A percentile compares a stretch with the other conserved stretches of the same genome.
phyloP scores from a whole-genome alignment of 164 flowering plant species.

The Piper longum region DNA sequence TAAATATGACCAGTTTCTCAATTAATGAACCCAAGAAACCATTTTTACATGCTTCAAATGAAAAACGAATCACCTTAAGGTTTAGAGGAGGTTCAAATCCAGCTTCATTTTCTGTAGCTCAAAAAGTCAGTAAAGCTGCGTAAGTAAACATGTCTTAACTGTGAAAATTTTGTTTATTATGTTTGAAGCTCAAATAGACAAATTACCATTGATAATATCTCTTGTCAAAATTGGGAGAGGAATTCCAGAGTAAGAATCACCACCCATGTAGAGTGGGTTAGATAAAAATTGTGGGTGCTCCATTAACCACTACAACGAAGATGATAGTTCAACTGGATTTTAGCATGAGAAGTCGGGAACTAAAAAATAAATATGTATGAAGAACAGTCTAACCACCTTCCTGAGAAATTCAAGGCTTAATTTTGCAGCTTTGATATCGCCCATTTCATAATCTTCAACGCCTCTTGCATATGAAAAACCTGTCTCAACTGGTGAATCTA shows the following conservation, averaged over 20 bases:
- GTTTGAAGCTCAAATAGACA: not conserved
- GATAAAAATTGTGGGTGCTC: conserved; percentile 49
- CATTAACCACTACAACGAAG: conserved; percentile 55
- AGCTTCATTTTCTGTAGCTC: conserved; percentile 36
- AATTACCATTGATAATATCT: conserved; percentile 53
- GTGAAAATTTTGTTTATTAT: too few relatives aligned
- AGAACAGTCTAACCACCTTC: conserved; percentile 32
- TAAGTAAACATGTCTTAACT: too few relatives aligned
- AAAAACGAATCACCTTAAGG: conserved; percentile 39
- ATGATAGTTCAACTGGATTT: not conserved
- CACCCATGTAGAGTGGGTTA: conserved; percentile 65
- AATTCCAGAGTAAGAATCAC: conserved; percentile 93
- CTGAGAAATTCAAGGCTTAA: conserved; percentile 66
- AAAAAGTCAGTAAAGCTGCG: conserved; percentile 1
- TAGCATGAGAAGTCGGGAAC: not conserved
- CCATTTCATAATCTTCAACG: conserved; percentile 44
- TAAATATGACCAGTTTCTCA: too few relatives aligned
- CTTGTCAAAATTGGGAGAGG: conserved; percentile 88
- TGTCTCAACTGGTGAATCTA: conserved; percentile 96
- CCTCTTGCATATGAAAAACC: conserved; percentile 71
- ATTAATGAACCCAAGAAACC: too few relatives aligned
- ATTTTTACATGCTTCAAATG: too few relatives aligned
- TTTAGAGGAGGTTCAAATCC: conserved; percentile 51
- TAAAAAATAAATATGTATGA: not conserved
- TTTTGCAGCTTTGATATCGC: conserved; percentile 60